phyloP scores from a whole-genome alignment of 2,329 filamentous ascomycete species.

The Didymella segeticola region DNA sequence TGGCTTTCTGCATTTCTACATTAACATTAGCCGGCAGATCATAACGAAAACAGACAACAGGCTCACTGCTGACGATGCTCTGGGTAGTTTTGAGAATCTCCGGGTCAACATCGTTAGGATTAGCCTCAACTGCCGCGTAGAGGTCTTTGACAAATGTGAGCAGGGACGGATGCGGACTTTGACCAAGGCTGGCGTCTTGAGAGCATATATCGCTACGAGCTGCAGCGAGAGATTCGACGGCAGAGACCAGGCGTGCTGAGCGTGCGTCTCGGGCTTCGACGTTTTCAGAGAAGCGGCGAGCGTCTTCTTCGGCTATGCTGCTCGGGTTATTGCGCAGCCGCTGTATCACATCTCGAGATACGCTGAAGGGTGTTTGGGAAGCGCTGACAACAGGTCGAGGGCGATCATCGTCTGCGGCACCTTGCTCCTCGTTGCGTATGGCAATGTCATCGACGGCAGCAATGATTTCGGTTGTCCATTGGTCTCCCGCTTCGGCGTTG shows the following conservation, averaged over 20 bases:
- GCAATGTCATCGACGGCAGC: constrained; percentile 38
- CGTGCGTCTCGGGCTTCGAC: constrained; percentile 26
- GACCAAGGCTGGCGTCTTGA: constrained; percentile 15
- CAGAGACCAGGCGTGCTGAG: constrained; percentile 38
- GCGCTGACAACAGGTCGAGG: background rate
- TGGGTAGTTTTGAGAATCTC: constrained; percentile 38
- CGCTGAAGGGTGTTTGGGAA: background rate
- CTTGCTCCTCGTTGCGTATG: background rate
- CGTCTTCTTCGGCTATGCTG: constrained; percentile 43
- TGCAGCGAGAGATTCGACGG: constrained; percentile 38
- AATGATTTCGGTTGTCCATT: constrained; percentile 35
- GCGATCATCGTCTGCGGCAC: constrained; percentile 21
- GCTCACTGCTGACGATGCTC: constrained; percentile 40
- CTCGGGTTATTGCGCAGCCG: constrained; percentile 35
- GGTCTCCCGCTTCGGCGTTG: constrained; percentile 30
- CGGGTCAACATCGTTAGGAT: constrained; percentile 31
- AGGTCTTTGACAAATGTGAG: constrained; percentile 39
- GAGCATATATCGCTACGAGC: constrained; percentile 32
- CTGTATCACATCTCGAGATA: constrained; percentile 18
- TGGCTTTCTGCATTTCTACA: constrained; percentile 40
- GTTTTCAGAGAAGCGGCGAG: constrained; percentile 40
- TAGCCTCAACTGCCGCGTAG: constrained; percentile 31
- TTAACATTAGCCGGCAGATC: constrained; percentile 8
- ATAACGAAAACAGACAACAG: background rate
- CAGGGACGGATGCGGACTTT: constrained; percentile 27